These are phyloP conservation scores for Fusarium sp. DNA, from an alignment of 2,329 filamentous ascomycete species.

Conservation along the genomic window DNA sequence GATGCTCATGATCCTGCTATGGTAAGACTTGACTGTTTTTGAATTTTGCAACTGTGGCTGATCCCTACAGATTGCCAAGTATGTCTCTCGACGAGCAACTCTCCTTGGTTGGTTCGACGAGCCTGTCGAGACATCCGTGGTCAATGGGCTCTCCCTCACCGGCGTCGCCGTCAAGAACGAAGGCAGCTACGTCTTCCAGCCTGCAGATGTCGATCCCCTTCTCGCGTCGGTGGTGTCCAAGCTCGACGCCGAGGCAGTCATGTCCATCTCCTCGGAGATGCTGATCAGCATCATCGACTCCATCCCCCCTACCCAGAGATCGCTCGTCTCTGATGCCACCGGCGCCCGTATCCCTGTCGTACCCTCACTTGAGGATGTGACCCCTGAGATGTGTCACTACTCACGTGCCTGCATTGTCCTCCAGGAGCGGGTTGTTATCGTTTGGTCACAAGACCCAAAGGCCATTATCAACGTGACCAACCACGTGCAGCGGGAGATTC, in stretches of 20 bases:
- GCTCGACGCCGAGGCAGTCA: conserved; percentile 33
- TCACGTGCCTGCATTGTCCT: conserved; percentile 39
- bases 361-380: conserved; percentile 25
- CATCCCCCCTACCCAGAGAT: conserved; percentile 32
- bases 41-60: neutral
- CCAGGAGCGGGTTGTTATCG: conserved; percentile 35
- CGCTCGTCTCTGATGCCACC: conserved; percentile 33
- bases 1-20: neutral
- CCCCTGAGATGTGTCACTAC: conserved; percentile 17
- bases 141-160: conserved; percentile 40
- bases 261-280: conserved; percentile 43
- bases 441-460: conserved; percentile 41
- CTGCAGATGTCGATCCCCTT: conserved; percentile 38
- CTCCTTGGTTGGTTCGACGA: conserved; percentile 45
- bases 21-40: neutral
- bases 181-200: conserved; percentile 32
- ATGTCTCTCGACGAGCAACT: conserved; percentile 42
- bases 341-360: conserved; percentile 41
- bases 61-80: conserved; percentile 37
- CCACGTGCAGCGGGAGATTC: conserved; percentile 41
- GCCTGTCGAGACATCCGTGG: conserved; percentile 28
- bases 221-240: conserved; percentile 29
- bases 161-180: conserved; percentile 41
- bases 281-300: conserved; percentile 31
- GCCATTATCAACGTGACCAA: conserved; percentile 40